A percentile compares a stretch with the other conserved stretches of the same genome.
These are phyloP conservation scores for Solioccasus polychromus DNA, from an alignment of 768 basidiomycete genomes.

Conservation along the genomic window DNA sequence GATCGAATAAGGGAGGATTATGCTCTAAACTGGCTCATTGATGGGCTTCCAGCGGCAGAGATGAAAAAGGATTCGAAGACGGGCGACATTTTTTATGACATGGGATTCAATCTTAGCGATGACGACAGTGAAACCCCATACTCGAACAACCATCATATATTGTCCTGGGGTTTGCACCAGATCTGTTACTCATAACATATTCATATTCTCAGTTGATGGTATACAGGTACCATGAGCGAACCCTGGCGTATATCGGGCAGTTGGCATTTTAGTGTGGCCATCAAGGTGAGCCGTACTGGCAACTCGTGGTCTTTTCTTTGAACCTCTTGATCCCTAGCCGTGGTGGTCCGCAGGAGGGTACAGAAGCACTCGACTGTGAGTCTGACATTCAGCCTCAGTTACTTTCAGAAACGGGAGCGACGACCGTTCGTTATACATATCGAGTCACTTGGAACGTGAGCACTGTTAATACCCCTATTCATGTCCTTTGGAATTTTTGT, in stretches of 20 bases:
- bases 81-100: conserved; percentile 87
- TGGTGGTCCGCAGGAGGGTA: conserved; percentile 53
- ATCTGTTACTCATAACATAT: not conserved
- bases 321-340: conserved; percentile 40
- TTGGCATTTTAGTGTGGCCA: conserved; percentile 90
- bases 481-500: not conserved
- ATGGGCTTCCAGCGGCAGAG: conserved; percentile 91
- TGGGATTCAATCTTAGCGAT: conserved; percentile 89
- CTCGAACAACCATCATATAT: conserved; percentile 92
- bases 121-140: conserved; percentile 66
- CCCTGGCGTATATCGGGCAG: conserved; percentile 74
- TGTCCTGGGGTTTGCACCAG: conserved; percentile 55
- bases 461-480: conserved; percentile 2
- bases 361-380: conserved; percentile 49
- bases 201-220: conserved; percentile 10
- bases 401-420: conserved; percentile 57
- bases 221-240: conserved; percentile 75
- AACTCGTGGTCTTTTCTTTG: not conserved
- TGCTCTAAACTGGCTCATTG: conserved; percentile 91
- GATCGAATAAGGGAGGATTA: conserved; percentile 90
- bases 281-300: conserved; percentile 35
- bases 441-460: conserved; percentile 83
- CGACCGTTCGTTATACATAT: conserved; percentile 82
- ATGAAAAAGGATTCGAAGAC: conserved; percentile 81
- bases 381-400: conserved; percentile 45